Evolutionary conservation across 495 filamentous ascomycete species (phyloP).

Genomic region (Aspergillus nidulans): DNA sequence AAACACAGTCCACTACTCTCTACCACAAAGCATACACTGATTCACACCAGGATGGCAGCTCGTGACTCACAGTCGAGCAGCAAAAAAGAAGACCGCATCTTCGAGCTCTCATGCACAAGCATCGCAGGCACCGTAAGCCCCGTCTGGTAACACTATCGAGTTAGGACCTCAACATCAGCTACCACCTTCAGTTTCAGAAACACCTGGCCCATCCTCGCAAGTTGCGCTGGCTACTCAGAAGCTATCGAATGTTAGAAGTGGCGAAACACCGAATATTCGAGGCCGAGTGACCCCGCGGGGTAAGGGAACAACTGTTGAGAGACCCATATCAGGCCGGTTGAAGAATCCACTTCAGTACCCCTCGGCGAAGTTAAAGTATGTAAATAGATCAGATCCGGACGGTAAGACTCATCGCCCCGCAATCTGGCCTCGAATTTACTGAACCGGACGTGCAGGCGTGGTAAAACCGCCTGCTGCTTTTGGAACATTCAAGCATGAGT

Average conservation of each 20-base stretch:
- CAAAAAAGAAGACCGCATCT: neutral
- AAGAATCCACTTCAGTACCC: constrained; percentile 16
- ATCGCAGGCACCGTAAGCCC: neutral
- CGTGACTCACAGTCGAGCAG: constrained; percentile 13
- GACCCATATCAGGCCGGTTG: constrained; percentile 3
- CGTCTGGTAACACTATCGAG: neutral
- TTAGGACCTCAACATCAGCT: constrained; percentile 5
- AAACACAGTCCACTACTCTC: too few species aligned
- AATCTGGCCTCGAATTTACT: neutral
- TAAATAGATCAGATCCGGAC: constrained; percentile 11
- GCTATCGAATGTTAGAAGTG: neutral
- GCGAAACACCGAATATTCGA: neutral
- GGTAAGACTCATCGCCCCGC: constrained; percentile 10
- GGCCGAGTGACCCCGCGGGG: constrained; percentile 1
- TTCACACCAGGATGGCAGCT: constrained; percentile 19
- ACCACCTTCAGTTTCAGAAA: neutral
- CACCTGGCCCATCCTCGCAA: neutral
- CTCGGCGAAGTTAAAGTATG: constrained; percentile 24
- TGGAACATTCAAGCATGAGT: constrained; percentile 24
- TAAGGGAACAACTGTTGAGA: neutral
- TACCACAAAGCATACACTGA: neutral
- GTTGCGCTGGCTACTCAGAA: neutral
- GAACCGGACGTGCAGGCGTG: neutral
- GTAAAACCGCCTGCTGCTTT: constrained; percentile 18
- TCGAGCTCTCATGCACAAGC: too few species aligned